These are phyloP conservation scores for Thecaphora thlaspeos DNA, from an alignment of 1,284 basidiomycete genomes.

Conservation along the genomic window DNA sequence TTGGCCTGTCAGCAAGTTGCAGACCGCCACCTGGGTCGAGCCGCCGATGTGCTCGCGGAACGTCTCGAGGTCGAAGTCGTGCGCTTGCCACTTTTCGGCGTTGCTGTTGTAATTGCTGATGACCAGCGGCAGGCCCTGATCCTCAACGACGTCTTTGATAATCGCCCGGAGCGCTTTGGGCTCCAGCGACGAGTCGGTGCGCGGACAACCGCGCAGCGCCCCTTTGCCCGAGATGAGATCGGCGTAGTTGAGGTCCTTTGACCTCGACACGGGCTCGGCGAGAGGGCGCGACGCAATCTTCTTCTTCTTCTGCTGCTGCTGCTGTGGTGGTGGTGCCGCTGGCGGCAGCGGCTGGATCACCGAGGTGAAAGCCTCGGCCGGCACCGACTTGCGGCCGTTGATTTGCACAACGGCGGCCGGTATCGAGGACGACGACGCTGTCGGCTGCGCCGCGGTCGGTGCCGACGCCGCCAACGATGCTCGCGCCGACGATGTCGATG, in stretches of 20 bases:
- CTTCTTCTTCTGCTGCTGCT: no score
- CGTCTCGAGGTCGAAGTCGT: constrained; percentile 18
- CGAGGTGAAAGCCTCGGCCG: no score
- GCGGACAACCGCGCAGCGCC: no score
- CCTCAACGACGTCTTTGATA: constrained; percentile 14
- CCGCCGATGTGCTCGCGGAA: background rate
- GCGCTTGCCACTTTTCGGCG: background rate
- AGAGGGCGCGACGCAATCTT: no score
- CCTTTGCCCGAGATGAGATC: background rate
- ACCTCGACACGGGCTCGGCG: background rate
- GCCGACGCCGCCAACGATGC: background rate
- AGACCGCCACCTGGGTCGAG: background rate
- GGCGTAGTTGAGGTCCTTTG: background rate
- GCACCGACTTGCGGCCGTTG: no score
- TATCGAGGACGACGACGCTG: no score
- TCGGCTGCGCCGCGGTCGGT: background rate
- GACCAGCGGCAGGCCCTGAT: constrained; percentile 12
- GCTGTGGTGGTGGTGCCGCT: background rate
- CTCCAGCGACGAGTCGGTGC: background rate
- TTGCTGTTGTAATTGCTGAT: background rate
- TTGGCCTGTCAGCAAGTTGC: constrained; percentile 3
- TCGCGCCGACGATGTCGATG: background rate
- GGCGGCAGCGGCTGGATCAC: no score
- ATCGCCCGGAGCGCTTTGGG: constrained; percentile 10
- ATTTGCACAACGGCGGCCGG: no score